Percentiles rank a stretch among this genome's conserved stretches.
Evolutionary conservation across 2,329 filamentous ascomycete genomes (phyloP).

Genomic region (Zarea fungicola): DNA sequence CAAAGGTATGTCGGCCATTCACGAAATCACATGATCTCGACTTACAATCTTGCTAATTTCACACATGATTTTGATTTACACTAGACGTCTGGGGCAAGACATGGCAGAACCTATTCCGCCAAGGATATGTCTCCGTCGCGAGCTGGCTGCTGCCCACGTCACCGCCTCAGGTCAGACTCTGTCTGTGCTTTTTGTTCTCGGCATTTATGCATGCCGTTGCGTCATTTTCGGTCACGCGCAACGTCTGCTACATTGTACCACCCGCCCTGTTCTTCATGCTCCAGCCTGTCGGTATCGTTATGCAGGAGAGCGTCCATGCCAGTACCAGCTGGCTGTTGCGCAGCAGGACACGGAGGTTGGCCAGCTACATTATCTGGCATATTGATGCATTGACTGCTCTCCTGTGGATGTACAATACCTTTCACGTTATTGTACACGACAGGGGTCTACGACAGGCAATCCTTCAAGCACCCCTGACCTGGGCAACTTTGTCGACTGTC

Average conservation of each 20-base stretch:
- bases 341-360: neutral
- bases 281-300: neutral
- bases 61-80: too few relatives aligned
- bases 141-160: neutral
- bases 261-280: neutral
- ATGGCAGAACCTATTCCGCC: neutral
- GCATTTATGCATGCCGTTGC: neutral
- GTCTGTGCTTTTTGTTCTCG: neutral
- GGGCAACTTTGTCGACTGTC: neutral
- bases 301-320: neutral
- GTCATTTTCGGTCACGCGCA: neutral
- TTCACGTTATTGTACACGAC: neutral
- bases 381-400: neutral
- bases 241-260: neutral
- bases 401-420: neutral
- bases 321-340: neutral
- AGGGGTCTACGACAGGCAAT: neutral
- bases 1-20: too few relatives aligned
- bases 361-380: neutral
- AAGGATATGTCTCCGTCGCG: neutral
- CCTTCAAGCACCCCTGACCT: neutral
- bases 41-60: too few relatives aligned
- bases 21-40: too few relatives aligned
- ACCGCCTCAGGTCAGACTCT: neutral
- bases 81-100: neutral